These are phyloP conservation scores for Lentinula raphanica DNA, from an alignment of 768 basidiomycete genomes.

Conservation along the genomic window DNA sequence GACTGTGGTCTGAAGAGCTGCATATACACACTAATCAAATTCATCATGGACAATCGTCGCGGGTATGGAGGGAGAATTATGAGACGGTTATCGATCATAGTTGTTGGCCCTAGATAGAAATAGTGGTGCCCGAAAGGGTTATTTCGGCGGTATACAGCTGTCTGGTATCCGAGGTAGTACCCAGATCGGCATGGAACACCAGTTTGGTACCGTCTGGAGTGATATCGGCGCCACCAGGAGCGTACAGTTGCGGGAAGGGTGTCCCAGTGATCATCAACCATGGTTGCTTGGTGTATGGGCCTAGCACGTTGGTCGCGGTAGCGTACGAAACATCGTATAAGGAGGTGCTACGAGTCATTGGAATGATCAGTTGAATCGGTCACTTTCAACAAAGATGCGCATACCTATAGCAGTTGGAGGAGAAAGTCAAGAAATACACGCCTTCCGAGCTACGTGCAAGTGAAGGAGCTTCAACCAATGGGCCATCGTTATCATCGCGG, in stretches of 20 bases:
- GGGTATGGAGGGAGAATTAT: too few relatives aligned
- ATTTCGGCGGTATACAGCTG: conserved; percentile 1
- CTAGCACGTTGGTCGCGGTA: conserved; percentile 20
- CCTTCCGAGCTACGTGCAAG: conserved; percentile 13
- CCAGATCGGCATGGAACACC: conserved; percentile 6
- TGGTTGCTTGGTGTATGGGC: conserved; percentile 23
- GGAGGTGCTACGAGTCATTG: conserved; percentile 1
- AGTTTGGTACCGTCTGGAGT: background rate
- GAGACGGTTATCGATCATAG: too few relatives aligned
- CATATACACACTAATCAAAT: too few relatives aligned
- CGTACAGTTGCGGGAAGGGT: background rate
- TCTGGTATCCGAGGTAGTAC: background rate
- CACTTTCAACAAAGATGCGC: too few relatives aligned
- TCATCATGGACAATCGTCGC: too few relatives aligned
- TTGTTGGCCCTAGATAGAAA: background rate
- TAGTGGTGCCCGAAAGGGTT: background rate
- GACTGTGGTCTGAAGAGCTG: too few relatives aligned
- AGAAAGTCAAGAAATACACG: conserved; percentile 24
- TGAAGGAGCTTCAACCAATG: conserved; percentile 25
- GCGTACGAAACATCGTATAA: conserved; percentile 26
- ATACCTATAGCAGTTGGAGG: conserved; percentile 21
- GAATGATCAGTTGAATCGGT: background rate
- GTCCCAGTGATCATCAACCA: conserved; percentile 4
- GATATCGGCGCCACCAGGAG: conserved; percentile 4
- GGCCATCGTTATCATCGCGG: conserved; percentile 20